Evolutionary conservation across 768 basidiomycete genomes (phyloP), one percentile per base, ranked within the genome.

Genomic region (Kwoniella mangroviensis): DNA sequence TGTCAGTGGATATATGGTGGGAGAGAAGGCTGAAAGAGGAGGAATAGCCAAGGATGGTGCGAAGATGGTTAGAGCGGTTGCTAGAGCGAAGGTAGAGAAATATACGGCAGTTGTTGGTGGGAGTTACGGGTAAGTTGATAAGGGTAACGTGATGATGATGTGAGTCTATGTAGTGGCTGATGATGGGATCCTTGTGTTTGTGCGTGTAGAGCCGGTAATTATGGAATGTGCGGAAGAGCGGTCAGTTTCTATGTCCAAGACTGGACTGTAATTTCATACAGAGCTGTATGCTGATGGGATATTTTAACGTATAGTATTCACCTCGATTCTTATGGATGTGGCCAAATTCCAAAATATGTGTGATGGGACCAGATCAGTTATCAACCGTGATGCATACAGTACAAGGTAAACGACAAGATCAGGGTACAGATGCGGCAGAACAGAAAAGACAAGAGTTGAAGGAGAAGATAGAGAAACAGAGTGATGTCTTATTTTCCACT

Each of bases 251-350:
- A 28, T 28, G 4, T 28, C 28, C 28, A 28, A 28, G 12, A 26
- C 21, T 34, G n/a, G 21, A 12, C 2, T 57, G 24, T 61, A 9
- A 34, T 61, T 11, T 4, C 40, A 15, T 42, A 51, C n/a, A 51
- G 13, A 51, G 13, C 13, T 67, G 53, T 41, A 19, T 53, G 51
- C 28, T 55, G 24, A n/a, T 74, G 24, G 69, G 34, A 10, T 61
- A 6, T 9, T 28, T n/a, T 17, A n/a, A 61, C 19, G 12, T 22
- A 21, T 68, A 94, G 90, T 98, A 96, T 84, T 93, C 92, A 4
- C 94, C 95, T 19, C 87, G 93, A 69, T 97, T 98, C 87, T 83
- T 98, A 62, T 98, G 93, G 92, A 95, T 94, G 93, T 98, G 95
- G 95, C 94, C 94, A 90, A 94, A 94, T 73, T 92, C 94, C 43